These are phyloP conservation scores for Xylariaceae sp. DNA, from an alignment of 2,329 filamentous ascomycete genomes.

Conservation along the genomic window DNA sequence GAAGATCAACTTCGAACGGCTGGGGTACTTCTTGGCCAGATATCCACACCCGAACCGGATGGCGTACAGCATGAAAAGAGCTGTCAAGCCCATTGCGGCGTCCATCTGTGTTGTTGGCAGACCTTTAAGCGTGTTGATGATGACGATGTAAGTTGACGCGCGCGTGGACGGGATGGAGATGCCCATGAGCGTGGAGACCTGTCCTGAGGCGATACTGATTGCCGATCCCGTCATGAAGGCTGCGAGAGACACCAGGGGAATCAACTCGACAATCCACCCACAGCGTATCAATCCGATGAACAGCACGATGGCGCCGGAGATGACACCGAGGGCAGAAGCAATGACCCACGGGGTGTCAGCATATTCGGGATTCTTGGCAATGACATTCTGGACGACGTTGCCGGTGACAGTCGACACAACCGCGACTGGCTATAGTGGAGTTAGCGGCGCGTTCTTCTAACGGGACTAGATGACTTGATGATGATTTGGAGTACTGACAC, in stretches of 20 bases:
- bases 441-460: slow-evolving; percentile 12
- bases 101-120: slow-evolving; percentile 63
- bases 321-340: slow-evolving; percentile 69
- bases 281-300: slow-evolving; percentile 71
- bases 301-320: slow-evolving; percentile 69
- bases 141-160: slow-evolving; percentile 70
- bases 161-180: slow-evolving; percentile 67
- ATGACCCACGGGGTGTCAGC: slow-evolving; percentile 52
- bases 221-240: slow-evolving; percentile 97
- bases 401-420: slow-evolving; percentile 91
- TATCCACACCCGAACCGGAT: slow-evolving; percentile 61
- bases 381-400: slow-evolving; percentile 63
- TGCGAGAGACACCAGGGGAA: slow-evolving; percentile 81
- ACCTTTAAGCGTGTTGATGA: slow-evolving; percentile 74
- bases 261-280: slow-evolving; percentile 89
- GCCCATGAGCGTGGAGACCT: slow-evolving; percentile 76
- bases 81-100: slow-evolving; percentile 81
- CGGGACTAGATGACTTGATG: slow-evolving; percentile 2
- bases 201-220: slow-evolving; percentile 77
- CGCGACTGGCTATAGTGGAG: slow-evolving; percentile 63
- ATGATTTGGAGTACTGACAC: slow-evolving; percentile 45
- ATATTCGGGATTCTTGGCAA: slow-evolving; percentile 44
- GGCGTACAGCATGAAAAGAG: slow-evolving; percentile 67
- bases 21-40: slow-evolving; percentile 61
- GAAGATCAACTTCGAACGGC: slow-evolving; percentile 69